Evolutionary conservation across 306 rosid genomes (phyloP).

Genomic region (Sophora flavescens): DNA sequence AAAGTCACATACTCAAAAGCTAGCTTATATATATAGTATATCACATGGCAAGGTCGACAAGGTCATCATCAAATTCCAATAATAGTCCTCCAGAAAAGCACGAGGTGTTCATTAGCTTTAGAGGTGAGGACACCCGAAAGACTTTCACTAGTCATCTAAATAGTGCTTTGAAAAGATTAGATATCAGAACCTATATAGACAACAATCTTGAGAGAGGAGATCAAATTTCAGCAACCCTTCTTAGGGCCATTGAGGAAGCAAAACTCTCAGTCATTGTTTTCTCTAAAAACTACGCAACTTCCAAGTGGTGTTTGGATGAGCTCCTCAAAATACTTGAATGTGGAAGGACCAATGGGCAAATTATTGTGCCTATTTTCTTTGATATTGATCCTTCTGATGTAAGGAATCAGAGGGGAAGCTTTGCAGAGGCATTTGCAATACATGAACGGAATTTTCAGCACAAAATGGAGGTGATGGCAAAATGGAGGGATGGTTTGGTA

Average conservation of each 20-base stretch:
- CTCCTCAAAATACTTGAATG: slow-evolving; percentile 47
- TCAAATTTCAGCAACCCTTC: slow-evolving; percentile 40
- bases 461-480: background rate
- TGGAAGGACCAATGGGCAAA: slow-evolving; percentile 14
- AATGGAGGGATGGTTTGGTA: slow-evolving; percentile 43
- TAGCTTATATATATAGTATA: no score
- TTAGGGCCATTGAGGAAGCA: slow-evolving; percentile 48
- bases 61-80: no score
- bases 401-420: slow-evolving; percentile 44
- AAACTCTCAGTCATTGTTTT: slow-evolving; percentile 47
- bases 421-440: slow-evolving; percentile 46
- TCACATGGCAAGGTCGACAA: no score
- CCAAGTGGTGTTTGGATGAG: slow-evolving; percentile 52
- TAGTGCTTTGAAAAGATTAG: slow-evolving; percentile 44
- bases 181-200: slow-evolving; percentile 47
- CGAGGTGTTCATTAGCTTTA: slow-evolving; percentile 51
- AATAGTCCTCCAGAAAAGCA: slow-evolving; percentile 17
- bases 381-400: slow-evolving; percentile 50
- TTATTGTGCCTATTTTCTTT: slow-evolving; percentile 50
- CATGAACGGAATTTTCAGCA: background rate
- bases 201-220: slow-evolving; percentile 49
- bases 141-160: slow-evolving; percentile 53
- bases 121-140: slow-evolving; percentile 47
- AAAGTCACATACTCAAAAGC: no score
- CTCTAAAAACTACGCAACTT: slow-evolving; percentile 44